Percentiles rank a stretch among this genome's conserved stretches.
These are phyloP conservation scores for Coccinonectria pachysandricola DNA, from an alignment of 2,329 filamentous ascomycete genomes.

Conservation along the genomic window DNA sequence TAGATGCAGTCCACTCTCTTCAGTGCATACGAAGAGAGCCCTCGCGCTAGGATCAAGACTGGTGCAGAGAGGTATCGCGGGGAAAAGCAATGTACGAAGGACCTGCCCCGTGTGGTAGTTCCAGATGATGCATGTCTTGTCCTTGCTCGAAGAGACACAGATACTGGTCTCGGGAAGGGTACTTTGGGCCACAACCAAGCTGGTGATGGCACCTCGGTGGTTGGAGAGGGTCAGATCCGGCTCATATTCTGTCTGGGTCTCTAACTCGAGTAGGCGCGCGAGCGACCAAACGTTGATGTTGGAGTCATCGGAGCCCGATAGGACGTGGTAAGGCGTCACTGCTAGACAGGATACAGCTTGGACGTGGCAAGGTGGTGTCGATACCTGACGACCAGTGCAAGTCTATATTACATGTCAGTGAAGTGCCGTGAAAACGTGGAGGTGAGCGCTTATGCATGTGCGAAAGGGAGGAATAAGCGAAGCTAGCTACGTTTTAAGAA, in stretches of 20 bases:
- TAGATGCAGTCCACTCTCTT: conserved; percentile 70
- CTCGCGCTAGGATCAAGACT: conserved; percentile 74
- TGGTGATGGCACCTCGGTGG: conserved; percentile 65
- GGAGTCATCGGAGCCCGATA: conserved; percentile 75
- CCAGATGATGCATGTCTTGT: conserved; percentile 88
- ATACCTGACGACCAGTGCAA: conserved; percentile 64
- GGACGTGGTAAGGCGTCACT: conserved; percentile 59
- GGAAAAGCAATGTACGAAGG: conserved; percentile 73
- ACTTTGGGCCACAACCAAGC: conserved; percentile 53
- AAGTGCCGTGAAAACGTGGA: too few species aligned
- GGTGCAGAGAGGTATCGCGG: conserved; percentile 60
- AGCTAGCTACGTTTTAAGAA: too few species aligned
- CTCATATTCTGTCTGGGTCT: conserved; percentile 46
- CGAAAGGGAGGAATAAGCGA: too few species aligned
- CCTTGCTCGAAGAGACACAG: conserved; percentile 71
- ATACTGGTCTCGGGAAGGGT: conserved; percentile 62
- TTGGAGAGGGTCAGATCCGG: conserved; percentile 70
- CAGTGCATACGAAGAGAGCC: conserved; percentile 70
- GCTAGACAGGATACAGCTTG: conserved; percentile 70
- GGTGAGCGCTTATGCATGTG: too few species aligned
- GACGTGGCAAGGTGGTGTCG: conserved; percentile 67
- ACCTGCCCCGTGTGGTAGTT: conserved; percentile 72
- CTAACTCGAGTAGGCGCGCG: conserved; percentile 55
- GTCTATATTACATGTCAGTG: conserved; percentile 36
- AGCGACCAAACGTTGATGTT: conserved; percentile 91